Conservation (phyloP, 2,329 filamentous ascomycete genomes). For the Fusarium domesticum region DNA sequence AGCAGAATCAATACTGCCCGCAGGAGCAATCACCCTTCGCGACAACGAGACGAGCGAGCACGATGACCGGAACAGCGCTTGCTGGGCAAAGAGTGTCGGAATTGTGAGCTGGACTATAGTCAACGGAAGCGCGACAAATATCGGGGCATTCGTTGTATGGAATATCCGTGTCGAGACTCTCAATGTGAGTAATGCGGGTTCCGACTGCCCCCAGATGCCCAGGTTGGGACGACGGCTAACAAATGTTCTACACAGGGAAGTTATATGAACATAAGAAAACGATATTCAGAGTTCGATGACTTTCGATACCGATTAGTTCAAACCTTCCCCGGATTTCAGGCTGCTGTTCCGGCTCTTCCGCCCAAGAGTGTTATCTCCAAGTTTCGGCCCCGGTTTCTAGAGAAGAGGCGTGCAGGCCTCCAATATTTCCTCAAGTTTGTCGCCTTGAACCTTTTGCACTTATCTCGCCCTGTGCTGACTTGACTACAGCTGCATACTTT, state of each 20-base stretch:
- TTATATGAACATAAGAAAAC: slow-evolving; percentile 61
- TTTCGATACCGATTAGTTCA: slow-evolving; percentile 69
- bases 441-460: not conserved
- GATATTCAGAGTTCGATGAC: slow-evolving; percentile 93
- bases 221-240: not conserved
- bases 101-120: slow-evolving; percentile 57
- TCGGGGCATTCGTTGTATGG: slow-evolving; percentile 94
- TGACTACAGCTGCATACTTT: slow-evolving; percentile 69
- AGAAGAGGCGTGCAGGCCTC: slow-evolving; percentile 76
- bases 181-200: slow-evolving; percentile 50
- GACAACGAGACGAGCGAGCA: slow-evolving; percentile 58
- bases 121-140: slow-evolving; percentile 53
- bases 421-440: slow-evolving; percentile 90
- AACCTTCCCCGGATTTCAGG: slow-evolving; percentile 80
- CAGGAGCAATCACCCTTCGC: slow-evolving; percentile 57
- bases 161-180: slow-evolving; percentile 85
- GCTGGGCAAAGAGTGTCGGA: slow-evolving; percentile 63
- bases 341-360: slow-evolving; percentile 83
- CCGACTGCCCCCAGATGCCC: slow-evolving; percentile 34
- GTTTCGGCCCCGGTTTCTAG: slow-evolving; percentile 81
- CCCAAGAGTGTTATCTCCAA: slow-evolving; percentile 88
- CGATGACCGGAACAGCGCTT: slow-evolving; percentile 53
- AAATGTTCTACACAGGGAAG: slow-evolving; percentile 46
- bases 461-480: slow-evolving; percentile 12
- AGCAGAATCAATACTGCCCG: slow-evolving; percentile 46